These are phyloP conservation scores for Diplocarpon mali DNA, from an alignment of 2,329 filamentous ascomycete genomes.

Conservation along the genomic window DNA sequence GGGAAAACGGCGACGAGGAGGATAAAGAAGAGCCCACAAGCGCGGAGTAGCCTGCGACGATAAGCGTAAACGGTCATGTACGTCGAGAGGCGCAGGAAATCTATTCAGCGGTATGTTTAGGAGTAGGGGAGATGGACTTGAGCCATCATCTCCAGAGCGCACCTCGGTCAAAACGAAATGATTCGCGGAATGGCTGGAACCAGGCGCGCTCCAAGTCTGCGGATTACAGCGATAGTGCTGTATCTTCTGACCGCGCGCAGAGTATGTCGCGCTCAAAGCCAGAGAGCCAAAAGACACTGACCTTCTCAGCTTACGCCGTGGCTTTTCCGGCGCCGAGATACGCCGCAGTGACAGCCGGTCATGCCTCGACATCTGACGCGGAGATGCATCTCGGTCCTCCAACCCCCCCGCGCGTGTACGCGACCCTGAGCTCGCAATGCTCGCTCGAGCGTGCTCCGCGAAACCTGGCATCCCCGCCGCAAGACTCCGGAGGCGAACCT, in stretches of 20 bases:
- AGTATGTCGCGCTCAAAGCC: no score
- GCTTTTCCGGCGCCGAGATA: constrained; percentile 26
- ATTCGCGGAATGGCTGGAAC: no score
- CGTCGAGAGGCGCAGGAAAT: not conserved
- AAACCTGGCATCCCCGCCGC: constrained; percentile 10
- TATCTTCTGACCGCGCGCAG: no score
- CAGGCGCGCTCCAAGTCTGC: no score
- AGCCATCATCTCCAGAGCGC: no score
- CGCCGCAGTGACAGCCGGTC: constrained; percentile 25
- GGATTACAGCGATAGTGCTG: no score
- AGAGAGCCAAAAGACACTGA: no score
- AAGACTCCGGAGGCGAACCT: constrained; percentile 10
- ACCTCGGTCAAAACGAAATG: no score
- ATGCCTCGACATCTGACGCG: constrained; percentile 32
- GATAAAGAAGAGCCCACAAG: constrained; percentile 6
- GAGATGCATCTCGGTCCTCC: constrained; percentile 37
- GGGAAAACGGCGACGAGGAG: constrained; percentile 26
- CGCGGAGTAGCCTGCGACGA: constrained; percentile 1
- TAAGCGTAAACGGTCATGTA: not conserved
- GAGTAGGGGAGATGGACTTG: no score
- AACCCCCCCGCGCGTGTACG: constrained; percentile 30
- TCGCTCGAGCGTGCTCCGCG: constrained; percentile 7
- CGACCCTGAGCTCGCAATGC: constrained; percentile 2
- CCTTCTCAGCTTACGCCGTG: no score
- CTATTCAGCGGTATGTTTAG: no score